Conservation (phyloP, 208 protist species). For the Trypanosoma caninum region DNA sequence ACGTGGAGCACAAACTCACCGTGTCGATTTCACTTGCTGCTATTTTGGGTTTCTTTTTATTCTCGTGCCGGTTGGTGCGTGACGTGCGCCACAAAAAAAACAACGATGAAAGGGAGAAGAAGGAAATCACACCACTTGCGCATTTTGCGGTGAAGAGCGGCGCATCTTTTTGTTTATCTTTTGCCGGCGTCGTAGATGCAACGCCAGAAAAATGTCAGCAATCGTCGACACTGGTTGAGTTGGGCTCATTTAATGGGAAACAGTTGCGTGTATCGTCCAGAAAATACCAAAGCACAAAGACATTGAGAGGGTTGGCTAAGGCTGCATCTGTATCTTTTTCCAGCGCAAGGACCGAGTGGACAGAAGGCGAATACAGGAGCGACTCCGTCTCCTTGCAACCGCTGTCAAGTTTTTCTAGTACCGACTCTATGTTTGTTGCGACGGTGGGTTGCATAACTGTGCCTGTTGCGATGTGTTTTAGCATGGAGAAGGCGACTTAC, state of each 20-base stretch:
- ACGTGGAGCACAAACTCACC: background rate
- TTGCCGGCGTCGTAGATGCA: too few species aligned
- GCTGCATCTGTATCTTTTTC: too few species aligned
- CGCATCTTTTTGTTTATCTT: too few species aligned
- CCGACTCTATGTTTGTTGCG: slow-evolving; percentile 14
- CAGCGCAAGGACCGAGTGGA: too few species aligned
- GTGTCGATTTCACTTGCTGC: background rate
- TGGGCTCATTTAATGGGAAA: too few species aligned
- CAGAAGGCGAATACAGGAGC: too few species aligned
- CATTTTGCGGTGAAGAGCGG: background rate
- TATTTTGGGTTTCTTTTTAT: background rate
- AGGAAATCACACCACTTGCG: background rate
- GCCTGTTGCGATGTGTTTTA: slow-evolving; percentile 25
- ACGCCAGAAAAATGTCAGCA: background rate
- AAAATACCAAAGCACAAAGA: too few species aligned
- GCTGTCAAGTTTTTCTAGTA: background rate
- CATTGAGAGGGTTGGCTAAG: too few species aligned
- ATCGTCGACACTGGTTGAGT: background rate
- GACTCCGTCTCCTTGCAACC: background rate
- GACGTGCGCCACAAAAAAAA: background rate
- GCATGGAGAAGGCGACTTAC: slow-evolving; percentile 20
- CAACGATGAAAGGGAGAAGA: too few species aligned
- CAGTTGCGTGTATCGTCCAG: too few species aligned
- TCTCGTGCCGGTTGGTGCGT: background rate
- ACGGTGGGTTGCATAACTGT: slow-evolving; percentile 34